Evolutionary conservation across 345 rosid genomes (phyloP), one percentile per base, ranked within the genome.

Genomic region (Euphorbia lathyris): DNA sequence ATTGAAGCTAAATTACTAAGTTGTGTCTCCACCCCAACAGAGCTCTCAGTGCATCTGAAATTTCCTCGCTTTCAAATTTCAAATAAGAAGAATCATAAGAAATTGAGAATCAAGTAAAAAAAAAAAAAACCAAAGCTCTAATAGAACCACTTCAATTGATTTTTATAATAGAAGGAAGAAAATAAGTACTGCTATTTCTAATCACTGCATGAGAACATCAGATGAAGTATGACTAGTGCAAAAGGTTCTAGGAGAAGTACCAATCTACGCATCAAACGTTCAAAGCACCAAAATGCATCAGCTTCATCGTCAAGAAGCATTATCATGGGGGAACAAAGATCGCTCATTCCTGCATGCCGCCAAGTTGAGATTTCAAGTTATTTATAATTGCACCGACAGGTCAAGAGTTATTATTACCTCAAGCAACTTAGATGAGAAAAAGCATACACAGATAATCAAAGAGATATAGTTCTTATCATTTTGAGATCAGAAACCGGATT

Each of bases 221-320:
- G 30, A 67, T 67, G 13, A 20, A 14, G 8, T 0, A 3, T 40
- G 38, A 40, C 2, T 40, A 40, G 1, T 40, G 43, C 7, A 40
- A 9, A 40, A 45, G 51, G 51, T 45, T 45, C 51, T 17, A 42
- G 30, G 43, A 76, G 22, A 62, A 30, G 58, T 87, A 92, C 99
- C 99, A 92, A 86, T 89, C 99, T 79, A 48, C 96, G 96, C 99
- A 95, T 95, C 83, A 95, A 72, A 50, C 94, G 86, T 75, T 95
- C 99, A 14, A 95, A 95, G 84, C 98, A 92, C 99, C 99, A 92
- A 85, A 95, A 95, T 20, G 98, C 88, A 83, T 92, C 98, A 65
- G 97, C 97, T 85, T 95, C 99, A 53, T 92, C 83, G 43, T 92
- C 87, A 53, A 92, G 91, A 79, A 95, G 96, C 45, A 95, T 86